Evolutionary conservation across 2,329 filamentous ascomycete species (phyloP).

Genomic region (Calonectria hongkongensis): DNA sequence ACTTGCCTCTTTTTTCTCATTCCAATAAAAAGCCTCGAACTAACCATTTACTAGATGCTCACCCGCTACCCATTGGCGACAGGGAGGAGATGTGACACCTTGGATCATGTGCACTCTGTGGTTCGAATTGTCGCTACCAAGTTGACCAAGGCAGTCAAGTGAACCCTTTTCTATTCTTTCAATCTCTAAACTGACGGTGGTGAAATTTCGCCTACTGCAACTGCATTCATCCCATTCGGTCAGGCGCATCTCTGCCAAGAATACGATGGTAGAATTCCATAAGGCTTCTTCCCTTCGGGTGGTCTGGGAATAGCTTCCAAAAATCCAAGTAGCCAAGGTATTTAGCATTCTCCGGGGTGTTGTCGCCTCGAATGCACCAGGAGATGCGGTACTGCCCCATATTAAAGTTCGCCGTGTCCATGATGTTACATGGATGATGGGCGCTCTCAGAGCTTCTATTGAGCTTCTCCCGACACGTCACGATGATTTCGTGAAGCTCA

Average conservation of each 20-base stretch:
- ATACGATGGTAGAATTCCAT: neutral
- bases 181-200: too few species aligned
- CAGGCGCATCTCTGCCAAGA: neutral
- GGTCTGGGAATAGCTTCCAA: neutral
- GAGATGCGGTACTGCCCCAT: conserved; percentile 1
- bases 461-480: neutral
- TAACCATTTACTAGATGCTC: too few species aligned
- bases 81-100: too few species aligned
- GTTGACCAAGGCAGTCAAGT: too few species aligned
- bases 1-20: too few species aligned
- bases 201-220: too few species aligned
- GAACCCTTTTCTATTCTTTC: too few species aligned
- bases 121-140: too few species aligned
- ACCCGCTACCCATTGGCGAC: too few species aligned
- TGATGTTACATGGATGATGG: neutral
- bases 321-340: neutral
- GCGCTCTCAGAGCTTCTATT: neutral
- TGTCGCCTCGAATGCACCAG: neutral
- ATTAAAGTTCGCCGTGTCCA: neutral
- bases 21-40: too few species aligned
- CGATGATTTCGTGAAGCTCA: neutral
- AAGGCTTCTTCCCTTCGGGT: neutral
- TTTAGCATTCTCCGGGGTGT: neutral
- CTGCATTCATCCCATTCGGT: neutral
- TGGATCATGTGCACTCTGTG: too few species aligned